These are phyloP conservation scores for Cucumis hystrix DNA, from an alignment of 306 rosid species.

Conservation along the genomic window DNA sequence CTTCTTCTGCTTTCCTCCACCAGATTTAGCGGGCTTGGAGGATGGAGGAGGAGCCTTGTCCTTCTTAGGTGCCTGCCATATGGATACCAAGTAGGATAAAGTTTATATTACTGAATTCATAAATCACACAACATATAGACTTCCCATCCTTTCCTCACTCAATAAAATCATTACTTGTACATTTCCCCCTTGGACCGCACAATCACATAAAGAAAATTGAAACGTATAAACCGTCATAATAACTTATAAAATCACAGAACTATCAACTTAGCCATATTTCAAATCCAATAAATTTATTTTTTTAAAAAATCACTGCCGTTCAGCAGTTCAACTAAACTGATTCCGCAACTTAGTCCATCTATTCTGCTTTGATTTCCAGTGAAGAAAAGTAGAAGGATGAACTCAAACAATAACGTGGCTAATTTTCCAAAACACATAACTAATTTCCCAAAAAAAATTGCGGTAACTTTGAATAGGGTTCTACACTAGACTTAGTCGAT, in stretches of 20 bases:
- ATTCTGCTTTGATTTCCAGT: neutral
- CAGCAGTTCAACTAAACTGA: neutral
- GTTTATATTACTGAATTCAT: neutral
- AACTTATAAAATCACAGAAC: neutral
- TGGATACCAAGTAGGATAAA: neutral
- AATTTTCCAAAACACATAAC: neutral
- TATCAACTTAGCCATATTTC: neutral
- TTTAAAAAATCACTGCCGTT: neutral
- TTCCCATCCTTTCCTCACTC: neutral
- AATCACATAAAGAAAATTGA: neutral
- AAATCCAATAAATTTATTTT: neutral
- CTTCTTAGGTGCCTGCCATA: slow-evolving; percentile 33
- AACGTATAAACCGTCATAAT: neutral
- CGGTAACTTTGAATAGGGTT: neutral
- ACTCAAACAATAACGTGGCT: neutral
- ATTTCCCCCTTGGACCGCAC: neutral
- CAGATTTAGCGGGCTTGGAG: slow-evolving; percentile 29
- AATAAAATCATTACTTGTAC: neutral
- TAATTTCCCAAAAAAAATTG: neutral
- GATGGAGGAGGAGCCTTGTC: slow-evolving; percentile 35
- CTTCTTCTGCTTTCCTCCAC: slow-evolving; percentile 41
- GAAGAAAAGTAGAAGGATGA: neutral
- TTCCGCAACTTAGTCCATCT: neutral
- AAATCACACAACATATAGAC: neutral
- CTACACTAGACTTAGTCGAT: neutral